Conservation (phyloP, 768 basidiomycete species). For the Mycena capillaripes region DNA sequence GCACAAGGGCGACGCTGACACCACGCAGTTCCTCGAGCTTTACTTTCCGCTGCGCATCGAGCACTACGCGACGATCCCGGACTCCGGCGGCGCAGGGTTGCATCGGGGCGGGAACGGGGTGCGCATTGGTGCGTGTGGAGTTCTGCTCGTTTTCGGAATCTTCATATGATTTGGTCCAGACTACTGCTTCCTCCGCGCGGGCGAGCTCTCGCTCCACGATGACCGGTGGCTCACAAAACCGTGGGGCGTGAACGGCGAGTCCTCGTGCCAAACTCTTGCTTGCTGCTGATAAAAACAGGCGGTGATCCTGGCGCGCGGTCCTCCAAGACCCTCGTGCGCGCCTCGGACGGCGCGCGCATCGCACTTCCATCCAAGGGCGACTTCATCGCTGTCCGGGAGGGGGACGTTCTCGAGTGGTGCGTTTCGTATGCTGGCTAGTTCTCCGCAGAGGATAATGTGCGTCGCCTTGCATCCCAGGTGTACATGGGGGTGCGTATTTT, state of each 20-base stretch:
- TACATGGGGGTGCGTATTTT: constrained; percentile 45
- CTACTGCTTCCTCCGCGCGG: constrained; percentile 45
- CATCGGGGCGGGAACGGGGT: constrained; percentile 50
- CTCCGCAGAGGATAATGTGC: not conserved
- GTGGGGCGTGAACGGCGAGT: constrained; percentile 49
- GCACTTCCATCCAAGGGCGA: constrained; percentile 44
- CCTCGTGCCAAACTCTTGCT: not conserved
- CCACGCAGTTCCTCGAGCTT: constrained; percentile 41
- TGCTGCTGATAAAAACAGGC: constrained; percentile 6
- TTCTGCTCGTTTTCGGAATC: not conserved
- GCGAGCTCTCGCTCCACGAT: constrained; percentile 48
- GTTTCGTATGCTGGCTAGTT: not conserved
- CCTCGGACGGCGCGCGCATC: constrained; percentile 40
- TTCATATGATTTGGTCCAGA: constrained; percentile 29
- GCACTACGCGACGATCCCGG: constrained; percentile 45
- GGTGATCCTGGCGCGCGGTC: constrained; percentile 45
- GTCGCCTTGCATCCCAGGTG: constrained; percentile 15
- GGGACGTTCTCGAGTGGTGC: constrained; percentile 46
- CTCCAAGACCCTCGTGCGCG: constrained; percentile 41
- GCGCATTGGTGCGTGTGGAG: constrained; percentile 40
- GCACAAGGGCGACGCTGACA: not conserved
- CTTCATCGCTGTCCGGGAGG: constrained; percentile 41
- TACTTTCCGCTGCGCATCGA: constrained; percentile 47
- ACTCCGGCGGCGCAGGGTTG: constrained; percentile 48
- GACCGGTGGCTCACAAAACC: constrained; percentile 51